Evolutionary conservation across 2,329 filamentous ascomycete species (phyloP).

Genomic region (Periconia sp.): DNA sequence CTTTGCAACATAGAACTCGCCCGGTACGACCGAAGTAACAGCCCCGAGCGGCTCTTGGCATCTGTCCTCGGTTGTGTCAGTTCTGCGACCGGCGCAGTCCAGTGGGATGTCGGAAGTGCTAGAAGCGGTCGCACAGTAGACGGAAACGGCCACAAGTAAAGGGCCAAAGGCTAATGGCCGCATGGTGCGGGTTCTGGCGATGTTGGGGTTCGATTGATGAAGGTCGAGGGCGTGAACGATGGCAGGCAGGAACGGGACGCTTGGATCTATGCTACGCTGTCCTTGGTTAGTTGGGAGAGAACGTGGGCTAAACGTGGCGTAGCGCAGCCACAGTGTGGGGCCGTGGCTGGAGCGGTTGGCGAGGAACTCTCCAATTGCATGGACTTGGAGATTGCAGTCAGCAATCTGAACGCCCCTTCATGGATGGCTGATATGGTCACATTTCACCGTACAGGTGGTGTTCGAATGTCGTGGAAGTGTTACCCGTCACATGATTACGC

Average conservation of each 20-base stretch:
- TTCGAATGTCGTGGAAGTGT: too few relatives aligned
- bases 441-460: too few relatives aligned
- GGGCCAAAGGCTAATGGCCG: conserved; percentile 11
- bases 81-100: conserved; percentile 16
- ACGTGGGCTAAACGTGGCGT: not conserved
- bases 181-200: conserved; percentile 9
- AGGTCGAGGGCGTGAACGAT: not conserved
- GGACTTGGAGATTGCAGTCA: too few relatives aligned
- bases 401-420: too few relatives aligned
- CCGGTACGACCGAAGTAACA: conserved; percentile 25
- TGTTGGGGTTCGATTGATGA: conserved; percentile 7
- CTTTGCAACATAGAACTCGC: conserved; percentile 31
- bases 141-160: conserved; percentile 13
- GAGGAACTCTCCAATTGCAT: too few relatives aligned
- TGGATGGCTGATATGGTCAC: too few relatives aligned
- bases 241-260: not conserved
- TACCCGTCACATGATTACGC: not conserved
- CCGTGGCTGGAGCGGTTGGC: not conserved
- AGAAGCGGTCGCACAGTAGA: conserved; percentile 1
- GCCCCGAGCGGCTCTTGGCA: conserved; percentile 26
- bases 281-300: not conserved
- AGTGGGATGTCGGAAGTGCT: conserved; percentile 14
- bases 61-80: conserved; percentile 6
- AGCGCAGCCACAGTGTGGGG: not conserved
- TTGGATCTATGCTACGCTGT: not conserved